phyloP scores from a whole-genome alignment of 1,139 yeast species.

The Diutina siamensis region DNA sequence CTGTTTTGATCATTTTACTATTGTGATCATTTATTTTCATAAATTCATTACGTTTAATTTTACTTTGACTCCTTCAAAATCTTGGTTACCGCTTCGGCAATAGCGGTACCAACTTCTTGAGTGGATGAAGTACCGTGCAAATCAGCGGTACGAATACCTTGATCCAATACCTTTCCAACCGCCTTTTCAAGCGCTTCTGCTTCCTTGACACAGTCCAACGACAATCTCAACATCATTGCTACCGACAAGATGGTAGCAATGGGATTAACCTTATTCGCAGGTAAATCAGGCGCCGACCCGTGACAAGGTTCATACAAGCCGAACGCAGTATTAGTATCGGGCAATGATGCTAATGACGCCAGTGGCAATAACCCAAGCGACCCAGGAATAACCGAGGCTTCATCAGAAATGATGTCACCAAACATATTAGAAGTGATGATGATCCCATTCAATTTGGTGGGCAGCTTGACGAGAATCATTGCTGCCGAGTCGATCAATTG shows the following conservation, averaged over 20 bases:
- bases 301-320: constrained; percentile 98
- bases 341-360: constrained; percentile 90
- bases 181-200: constrained; percentile 88
- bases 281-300: constrained; percentile 95
- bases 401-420: constrained; percentile 96
- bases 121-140: constrained; percentile 74
- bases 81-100: constrained; percentile 59
- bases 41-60: no score
- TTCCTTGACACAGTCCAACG: constrained; percentile 69
- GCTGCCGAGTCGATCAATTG: constrained; percentile 98
- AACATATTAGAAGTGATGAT: constrained; percentile 92
- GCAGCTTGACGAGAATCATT: constrained; percentile 86
- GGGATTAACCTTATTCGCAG: constrained; percentile 82
- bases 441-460: constrained; percentile 83
- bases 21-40: no score
- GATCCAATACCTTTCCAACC: constrained; percentile 68
- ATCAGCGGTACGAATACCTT: constrained; percentile 85
- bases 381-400: constrained; percentile 96
- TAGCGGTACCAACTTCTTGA: constrained; percentile 85
- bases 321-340: constrained; percentile 86
- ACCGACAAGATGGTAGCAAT: constrained; percentile 89
- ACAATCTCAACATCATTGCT: constrained; percentile 93
- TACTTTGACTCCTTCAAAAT: constrained; percentile 25
- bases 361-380: constrained; percentile 92
- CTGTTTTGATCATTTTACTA: no score